Conservation (phyloP, 2,329 filamentous ascomycete species). For the Alternaria hordeiaustralica region DNA sequence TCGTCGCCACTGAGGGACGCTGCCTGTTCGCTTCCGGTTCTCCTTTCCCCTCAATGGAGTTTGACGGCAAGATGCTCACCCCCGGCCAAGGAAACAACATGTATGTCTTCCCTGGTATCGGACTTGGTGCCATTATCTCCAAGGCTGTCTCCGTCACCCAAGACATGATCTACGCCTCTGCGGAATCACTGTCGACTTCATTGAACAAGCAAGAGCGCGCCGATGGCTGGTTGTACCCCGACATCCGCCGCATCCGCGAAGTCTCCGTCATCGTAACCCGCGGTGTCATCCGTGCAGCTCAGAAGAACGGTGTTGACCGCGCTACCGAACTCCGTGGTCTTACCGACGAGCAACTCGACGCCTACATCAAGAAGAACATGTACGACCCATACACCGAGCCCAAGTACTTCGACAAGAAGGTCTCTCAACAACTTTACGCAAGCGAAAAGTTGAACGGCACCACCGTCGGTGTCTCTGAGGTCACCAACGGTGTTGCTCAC, state of each 20-base stretch:
- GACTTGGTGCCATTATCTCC: slow-evolving; percentile 88
- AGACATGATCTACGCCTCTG: slow-evolving; percentile 96
- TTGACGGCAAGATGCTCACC: slow-evolving; percentile 54
- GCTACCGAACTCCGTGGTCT: slow-evolving; percentile 67
- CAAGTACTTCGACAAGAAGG: slow-evolving; percentile 50
- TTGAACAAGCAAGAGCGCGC: slow-evolving; percentile 82
- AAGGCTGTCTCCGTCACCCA: slow-evolving; percentile 88
- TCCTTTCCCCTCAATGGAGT: slow-evolving; percentile 75
- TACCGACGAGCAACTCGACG: slow-evolving; percentile 71
- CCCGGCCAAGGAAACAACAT: slow-evolving; percentile 76
- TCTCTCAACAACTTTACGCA: slow-evolving; percentile 39
- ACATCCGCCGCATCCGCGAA: slow-evolving; percentile 88
- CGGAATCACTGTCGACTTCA: slow-evolving; percentile 77
- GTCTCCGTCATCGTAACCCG: slow-evolving; percentile 85
- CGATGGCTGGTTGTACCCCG: slow-evolving; percentile 86
- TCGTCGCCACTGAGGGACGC: slow-evolving; percentile 87
- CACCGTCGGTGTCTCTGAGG: slow-evolving; percentile 33
- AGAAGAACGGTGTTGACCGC: slow-evolving; percentile 71
- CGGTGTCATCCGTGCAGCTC: slow-evolving; percentile 91
- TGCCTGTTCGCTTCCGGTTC: slow-evolving; percentile 95
- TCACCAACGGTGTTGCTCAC: slow-evolving; percentile 39
- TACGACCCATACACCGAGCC: slow-evolving; percentile 59
- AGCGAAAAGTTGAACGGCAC: slow-evolving; percentile 28
- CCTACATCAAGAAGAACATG: slow-evolving; percentile 65
- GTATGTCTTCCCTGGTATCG: slow-evolving; percentile 97